These are phyloP conservation scores for Colletotrichum orchidophilum DNA, from an alignment of 2,329 filamentous ascomycete genomes.

Conservation along the genomic window DNA sequence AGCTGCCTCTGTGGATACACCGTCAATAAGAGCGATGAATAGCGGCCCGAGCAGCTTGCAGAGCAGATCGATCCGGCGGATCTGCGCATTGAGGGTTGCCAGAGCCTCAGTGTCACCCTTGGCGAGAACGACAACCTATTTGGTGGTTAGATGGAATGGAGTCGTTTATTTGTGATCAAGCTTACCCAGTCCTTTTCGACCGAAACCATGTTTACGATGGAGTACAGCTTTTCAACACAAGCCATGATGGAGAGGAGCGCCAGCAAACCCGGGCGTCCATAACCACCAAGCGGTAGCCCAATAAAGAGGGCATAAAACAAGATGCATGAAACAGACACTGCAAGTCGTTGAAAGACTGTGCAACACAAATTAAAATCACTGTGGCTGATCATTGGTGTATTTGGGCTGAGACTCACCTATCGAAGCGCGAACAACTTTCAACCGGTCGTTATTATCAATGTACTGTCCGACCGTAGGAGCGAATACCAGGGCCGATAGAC, in stretches of 20 bases:
- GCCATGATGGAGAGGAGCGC: constrained; percentile 10
- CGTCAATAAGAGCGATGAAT: constrained; percentile 62
- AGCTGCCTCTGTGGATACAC: constrained; percentile 56
- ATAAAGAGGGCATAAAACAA: constrained; percentile 14
- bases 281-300: not conserved
- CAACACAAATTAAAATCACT: not conserved
- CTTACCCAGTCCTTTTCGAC: constrained; percentile 77
- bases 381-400: fast-evolving
- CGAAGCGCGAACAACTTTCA: constrained; percentile 48
- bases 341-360: constrained; percentile 37
- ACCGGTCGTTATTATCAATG: constrained; percentile 56
- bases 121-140: constrained; percentile 52
- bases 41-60: constrained; percentile 68
- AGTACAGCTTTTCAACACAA: constrained; percentile 74
- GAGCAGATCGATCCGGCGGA: constrained; percentile 69
- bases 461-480: constrained; percentile 56
- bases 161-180: not conserved
- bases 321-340: constrained; percentile 24
- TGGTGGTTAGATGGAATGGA: not conserved
- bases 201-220: constrained; percentile 72
- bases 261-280: not conserved
- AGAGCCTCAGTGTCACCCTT: constrained; percentile 11
- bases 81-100: constrained; percentile 62
- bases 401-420: constrained; percentile 32
- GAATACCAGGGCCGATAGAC: constrained; percentile 19